phyloP scores from a whole-genome alignment of 768 basidiomycete genomes.

The Leccinum sublutescens region DNA sequence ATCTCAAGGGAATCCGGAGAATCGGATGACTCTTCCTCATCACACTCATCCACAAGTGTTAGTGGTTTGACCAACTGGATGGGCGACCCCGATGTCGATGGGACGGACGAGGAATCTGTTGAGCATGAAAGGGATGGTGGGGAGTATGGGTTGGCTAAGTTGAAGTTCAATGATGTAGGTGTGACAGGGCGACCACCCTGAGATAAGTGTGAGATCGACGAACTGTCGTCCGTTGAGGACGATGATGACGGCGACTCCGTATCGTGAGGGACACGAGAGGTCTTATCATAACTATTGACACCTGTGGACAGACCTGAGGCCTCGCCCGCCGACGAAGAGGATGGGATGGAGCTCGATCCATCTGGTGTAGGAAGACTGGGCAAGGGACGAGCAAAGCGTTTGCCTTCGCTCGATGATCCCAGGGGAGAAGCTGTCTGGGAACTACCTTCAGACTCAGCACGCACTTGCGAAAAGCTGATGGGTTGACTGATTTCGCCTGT shows the following conservation, averaged over 20 bases:
- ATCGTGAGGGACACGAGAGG: slow-evolving; percentile 10
- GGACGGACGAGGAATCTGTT: slow-evolving; percentile 58
- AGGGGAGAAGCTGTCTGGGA: not conserved
- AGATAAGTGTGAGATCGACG: slow-evolving; percentile 34
- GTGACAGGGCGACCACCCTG: slow-evolving; percentile 33
- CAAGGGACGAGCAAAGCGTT: slow-evolving; percentile 23
- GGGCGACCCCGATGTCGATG: slow-evolving; percentile 47
- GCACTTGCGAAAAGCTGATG: not conserved
- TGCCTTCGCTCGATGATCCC: slow-evolving; percentile 12
- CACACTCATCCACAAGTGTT: slow-evolving; percentile 32
- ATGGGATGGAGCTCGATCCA: slow-evolving; percentile 1
- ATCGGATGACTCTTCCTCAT: slow-evolving; percentile 26
- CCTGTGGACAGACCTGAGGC: not conserved
- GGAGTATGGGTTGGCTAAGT: slow-evolving; percentile 24
- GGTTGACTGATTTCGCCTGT: not conserved
- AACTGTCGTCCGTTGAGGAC: slow-evolving; percentile 30
- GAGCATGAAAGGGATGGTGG: slow-evolving; percentile 57
- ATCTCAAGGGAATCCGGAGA: slow-evolving; percentile 29
- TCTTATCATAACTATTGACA: not conserved
- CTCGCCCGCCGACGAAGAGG: slow-evolving; percentile 7
- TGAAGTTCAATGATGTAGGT: slow-evolving; percentile 33
- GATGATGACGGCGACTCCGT: slow-evolving; percentile 27
- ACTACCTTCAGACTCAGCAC: not conserved
- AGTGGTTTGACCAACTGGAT: slow-evolving; percentile 37
- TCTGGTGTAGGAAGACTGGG: slow-evolving; percentile 23